Evolutionary conservation across 768 basidiomycete species (phyloP), one percentile per base, ranked within the genome.

Genomic region (Lactarius trivialis): DNA sequence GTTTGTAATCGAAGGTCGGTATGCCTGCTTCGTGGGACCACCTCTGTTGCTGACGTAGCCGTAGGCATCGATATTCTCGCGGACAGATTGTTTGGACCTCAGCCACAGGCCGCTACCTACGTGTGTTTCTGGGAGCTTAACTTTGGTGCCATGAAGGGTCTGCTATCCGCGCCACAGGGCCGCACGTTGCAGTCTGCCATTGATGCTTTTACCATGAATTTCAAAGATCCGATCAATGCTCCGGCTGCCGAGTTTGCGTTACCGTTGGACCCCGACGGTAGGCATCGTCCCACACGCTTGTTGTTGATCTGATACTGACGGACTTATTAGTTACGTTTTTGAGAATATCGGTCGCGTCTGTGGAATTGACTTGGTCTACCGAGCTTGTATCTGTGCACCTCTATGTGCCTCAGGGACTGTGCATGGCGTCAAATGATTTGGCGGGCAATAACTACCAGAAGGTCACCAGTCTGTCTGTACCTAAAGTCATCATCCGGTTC

Each of bases 61-160:
- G 19, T 41, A 89, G 91, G 89, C 12, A 72, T 95, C 66, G 82
- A 91, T 63, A 82, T 98, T 53, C 83, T 84, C 15, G 87, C 91
- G 1, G 83, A 97, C 70, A 84, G 95, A 28, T 76, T 98, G 12
- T 96, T 97, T 70, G 96, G 96, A 8, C 91, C 91, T 14, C 84
- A 85, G 61, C 96, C 96, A 7, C 81, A 83, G 3, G 90, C 89
- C 0, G 75, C 89, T 2, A 86, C 93, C 1, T 98, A 98, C 69
- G 77, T 96, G 6, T 98, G 95, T 70, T 81, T 97, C 15, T 98
- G 96, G 96, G 93, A 96, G 69, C 82, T 95, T 50, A 75, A 75
- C n/a, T 37, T 93, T 19, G 92, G 92, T 7, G 70, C 78, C 36
- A 70, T 91, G 52, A 85, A 83, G 68, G 79, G 79, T 0, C 69